Percentiles rank a stretch among this genome's conserved stretches.
These are phyloP conservation scores for Petunia secreta DNA, from an alignment of 257 asterid genomes.

Conservation along the genomic window DNA sequence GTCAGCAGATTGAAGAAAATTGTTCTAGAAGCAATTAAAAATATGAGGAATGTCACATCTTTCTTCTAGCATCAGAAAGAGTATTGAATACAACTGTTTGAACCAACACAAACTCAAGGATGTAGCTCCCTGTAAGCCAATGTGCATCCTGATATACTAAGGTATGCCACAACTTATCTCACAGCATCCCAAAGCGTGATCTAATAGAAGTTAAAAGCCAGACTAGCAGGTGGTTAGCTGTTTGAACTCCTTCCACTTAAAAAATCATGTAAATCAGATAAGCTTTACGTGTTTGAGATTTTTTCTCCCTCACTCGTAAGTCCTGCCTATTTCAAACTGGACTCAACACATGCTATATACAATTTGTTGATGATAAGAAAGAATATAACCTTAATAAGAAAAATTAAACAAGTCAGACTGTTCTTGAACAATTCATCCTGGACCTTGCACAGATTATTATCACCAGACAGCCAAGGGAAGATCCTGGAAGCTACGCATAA, in stretches of 20 bases:
- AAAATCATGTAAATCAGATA: neutral
- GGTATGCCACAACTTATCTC: neutral
- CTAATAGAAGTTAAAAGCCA: constrained; percentile 7
- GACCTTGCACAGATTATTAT: neutral
- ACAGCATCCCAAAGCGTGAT: constrained; percentile 10
- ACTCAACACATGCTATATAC: neutral
- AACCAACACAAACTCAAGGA: constrained; percentile 7
- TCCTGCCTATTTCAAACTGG: neutral
- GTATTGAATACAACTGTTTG: neutral
- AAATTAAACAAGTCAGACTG: neutral
- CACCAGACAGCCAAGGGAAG: constrained; percentile 19
- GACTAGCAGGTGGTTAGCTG: constrained; percentile 2
- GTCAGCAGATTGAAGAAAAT: constrained; percentile 20
- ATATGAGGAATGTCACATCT: neutral
- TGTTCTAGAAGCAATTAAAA: constrained; percentile 9
- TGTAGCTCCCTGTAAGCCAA: neutral
- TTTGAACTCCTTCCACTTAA: too few relatives aligned
- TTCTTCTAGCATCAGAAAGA: neutral
- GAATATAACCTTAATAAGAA: neutral
- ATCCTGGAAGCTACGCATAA: constrained; percentile 5
- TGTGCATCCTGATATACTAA: neutral
- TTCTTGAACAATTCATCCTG: constrained; percentile 17
- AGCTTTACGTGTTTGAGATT: constrained; percentile 16
- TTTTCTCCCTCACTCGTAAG: neutral
- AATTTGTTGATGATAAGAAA: constrained; percentile 19